phyloP scores from a whole-genome alignment of 1,139 yeast species.

The Kodamaea suecica region DNA sequence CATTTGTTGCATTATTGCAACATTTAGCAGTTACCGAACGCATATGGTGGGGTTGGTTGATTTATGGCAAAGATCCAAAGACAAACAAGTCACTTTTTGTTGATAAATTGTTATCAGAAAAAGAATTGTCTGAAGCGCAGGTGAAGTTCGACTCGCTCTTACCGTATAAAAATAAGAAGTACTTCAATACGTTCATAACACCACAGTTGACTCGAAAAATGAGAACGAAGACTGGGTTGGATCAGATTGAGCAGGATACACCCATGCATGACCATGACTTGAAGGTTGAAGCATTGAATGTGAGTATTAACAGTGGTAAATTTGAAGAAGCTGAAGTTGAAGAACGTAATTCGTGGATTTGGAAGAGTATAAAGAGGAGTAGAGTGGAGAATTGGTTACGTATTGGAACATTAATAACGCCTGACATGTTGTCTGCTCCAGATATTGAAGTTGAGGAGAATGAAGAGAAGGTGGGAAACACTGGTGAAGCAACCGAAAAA shows the following conservation, averaged over 20 bases:
- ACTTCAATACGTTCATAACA: conserved; percentile 43
- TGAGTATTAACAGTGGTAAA: conserved; percentile 12
- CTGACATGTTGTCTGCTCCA: conserved; percentile 16
- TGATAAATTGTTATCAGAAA: conserved; percentile 20
- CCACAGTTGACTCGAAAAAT: conserved; percentile 45
- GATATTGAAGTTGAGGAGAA: conserved; percentile 5
- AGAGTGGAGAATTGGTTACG: conserved; percentile 18
- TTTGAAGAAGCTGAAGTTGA: conserved; percentile 17
- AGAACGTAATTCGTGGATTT: conserved; percentile 25
- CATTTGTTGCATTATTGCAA: conserved; percentile 28
- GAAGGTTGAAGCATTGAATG: conserved; percentile 13
- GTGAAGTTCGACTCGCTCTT: conserved; percentile 19
- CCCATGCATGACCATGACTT: conserved; percentile 7
- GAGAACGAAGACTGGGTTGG: conserved; percentile 35
- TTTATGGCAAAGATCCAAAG: conserved; percentile 35
- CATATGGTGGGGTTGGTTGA: conserved; percentile 44
- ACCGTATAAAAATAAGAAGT: conserved; percentile 34
- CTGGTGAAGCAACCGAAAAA: conserved; percentile 8
- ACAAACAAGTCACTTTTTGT: conserved; percentile 31
- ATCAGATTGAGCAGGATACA: conserved; percentile 13
- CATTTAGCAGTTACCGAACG: conserved; percentile 29
- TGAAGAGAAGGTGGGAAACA: not conserved
- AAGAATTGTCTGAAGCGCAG: conserved; percentile 20
- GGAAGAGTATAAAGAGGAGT: conserved; percentile 29
- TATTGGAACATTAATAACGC: conserved; percentile 13